Evolutionary conservation across 169 alveolate species (phyloP).

Genomic region (Plasmodium relictum): DNA sequence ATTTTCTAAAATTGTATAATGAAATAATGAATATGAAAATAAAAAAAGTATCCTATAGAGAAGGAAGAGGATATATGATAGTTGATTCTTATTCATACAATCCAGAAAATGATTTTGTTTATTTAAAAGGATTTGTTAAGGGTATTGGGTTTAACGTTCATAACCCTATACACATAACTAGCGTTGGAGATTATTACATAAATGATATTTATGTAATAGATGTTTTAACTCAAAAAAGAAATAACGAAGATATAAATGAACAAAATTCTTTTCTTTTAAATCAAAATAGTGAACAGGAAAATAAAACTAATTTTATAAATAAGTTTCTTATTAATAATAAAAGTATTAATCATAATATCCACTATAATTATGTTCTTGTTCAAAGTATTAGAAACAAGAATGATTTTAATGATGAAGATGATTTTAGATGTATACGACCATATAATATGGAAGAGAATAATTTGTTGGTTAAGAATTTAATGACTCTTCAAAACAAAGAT

Average conservation of each 20-base stretch:
- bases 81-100: slow-evolving; percentile 79
- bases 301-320: slow-evolving; percentile 45
- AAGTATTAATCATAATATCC: background rate
- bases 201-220: slow-evolving; percentile 78
- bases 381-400: slow-evolving; percentile 20
- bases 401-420: slow-evolving; percentile 40
- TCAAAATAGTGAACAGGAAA: slow-evolving; percentile 75
- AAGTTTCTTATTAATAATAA: slow-evolving; percentile 53
- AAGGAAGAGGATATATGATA: slow-evolving; percentile 86
- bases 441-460: slow-evolving; percentile 21
- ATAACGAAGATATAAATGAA: slow-evolving; percentile 27
- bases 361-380: slow-evolving; percentile 25
- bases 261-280: slow-evolving; percentile 27
- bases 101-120: slow-evolving; percentile 53
- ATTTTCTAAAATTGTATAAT: slow-evolving; percentile 64
- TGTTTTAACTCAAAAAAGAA: slow-evolving; percentile 73
- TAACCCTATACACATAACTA: slow-evolving; percentile 84
- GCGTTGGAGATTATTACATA: slow-evolving; percentile 82
- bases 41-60: slow-evolving; percentile 79
- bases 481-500: slow-evolving; percentile 29
- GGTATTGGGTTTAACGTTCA: slow-evolving; percentile 83
- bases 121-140: slow-evolving; percentile 83
- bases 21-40: slow-evolving; percentile 79
- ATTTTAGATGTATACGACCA: slow-evolving; percentile 51
- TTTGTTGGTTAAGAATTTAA: slow-evolving; percentile 11